A percentile compares a stretch with the other conserved stretches of the same genome.
Evolutionary conservation across 2,329 filamentous ascomycete species (phyloP).

Genomic region (Fusarium sp.): DNA sequence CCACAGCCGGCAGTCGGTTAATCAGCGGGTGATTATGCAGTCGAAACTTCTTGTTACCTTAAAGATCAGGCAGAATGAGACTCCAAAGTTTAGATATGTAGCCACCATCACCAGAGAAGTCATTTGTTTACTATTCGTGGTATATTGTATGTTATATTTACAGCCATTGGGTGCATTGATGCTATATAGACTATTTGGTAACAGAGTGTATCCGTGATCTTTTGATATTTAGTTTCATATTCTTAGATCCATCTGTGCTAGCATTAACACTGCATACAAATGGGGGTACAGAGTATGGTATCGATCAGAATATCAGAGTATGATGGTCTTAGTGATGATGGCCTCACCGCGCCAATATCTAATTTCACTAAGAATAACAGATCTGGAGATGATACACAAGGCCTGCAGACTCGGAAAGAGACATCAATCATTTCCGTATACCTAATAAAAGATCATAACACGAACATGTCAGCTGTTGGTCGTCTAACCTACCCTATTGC

Average conservation of each 20-base stretch:
- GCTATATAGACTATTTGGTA: background rate
- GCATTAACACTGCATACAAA: too few relatives aligned
- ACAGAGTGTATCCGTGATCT: too few relatives aligned
- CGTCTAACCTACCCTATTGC: background rate
- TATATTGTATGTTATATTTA: background rate
- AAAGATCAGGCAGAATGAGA: constrained; percentile 9
- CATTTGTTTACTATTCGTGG: background rate
- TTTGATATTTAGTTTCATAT: too few relatives aligned
- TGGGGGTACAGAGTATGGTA: too few relatives aligned
- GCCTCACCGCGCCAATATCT: background rate
- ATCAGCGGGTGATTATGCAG: background rate
- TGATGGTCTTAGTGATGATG: too few relatives aligned
- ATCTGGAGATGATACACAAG: background rate
- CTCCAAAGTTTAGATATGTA: background rate
- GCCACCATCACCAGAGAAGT: background rate
- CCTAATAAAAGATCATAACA: background rate
- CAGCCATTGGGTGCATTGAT: too few relatives aligned
- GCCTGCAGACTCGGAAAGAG: background rate
- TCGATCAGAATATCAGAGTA: too few relatives aligned
- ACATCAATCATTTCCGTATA: background rate
- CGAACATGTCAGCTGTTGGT: background rate
- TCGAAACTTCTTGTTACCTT: background rate
- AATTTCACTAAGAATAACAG: background rate
- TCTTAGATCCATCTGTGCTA: too few relatives aligned
- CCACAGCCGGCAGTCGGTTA: constrained; percentile 3